Evolutionary conservation across 1,139 yeast genomes (phyloP), one percentile per base, ranked within the genome.

Genomic region (Candida glucosophila): DNA sequence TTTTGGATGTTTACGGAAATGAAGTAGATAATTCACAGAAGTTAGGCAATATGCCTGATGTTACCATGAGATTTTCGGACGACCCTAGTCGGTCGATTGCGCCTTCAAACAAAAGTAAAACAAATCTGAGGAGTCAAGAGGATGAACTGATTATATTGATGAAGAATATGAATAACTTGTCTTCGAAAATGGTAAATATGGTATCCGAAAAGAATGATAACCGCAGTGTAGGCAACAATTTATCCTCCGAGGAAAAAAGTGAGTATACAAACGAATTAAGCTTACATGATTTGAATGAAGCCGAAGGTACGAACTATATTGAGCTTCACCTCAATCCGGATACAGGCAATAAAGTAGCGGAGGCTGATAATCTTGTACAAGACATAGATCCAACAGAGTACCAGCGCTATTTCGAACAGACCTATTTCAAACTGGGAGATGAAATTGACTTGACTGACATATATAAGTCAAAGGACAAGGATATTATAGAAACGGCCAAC

Each of bases 111-210:
- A 26, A 25, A 19, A 31, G 29, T 16, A 52, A 56, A 37, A 49
- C 55, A 36, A 47, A 52, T 34, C 52, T 50, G 42, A 32, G 26
- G 14, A 34, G 29, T 14, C 66, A 65, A 22, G 75, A 75, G 29
- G 73, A 72, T 19, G 85, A 78, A 36, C 66, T 81, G 49, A 66
- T 83, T 12, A 73, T 82, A 8, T 75, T 86, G 19, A 67, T 90
- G 59, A 69, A 79, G 39, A 83, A 94, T 34, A 86, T 88, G 93
- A 90, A 90, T 51, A 71, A 85, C 33, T 59, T 90, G 26, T 79
- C 93, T 39, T 76, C 85, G 31, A 74, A 88, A 39, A 81, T 90
- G 81, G 71, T 85, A 35, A 68, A 71, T 32, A 68, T 73, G 39
- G 23, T 22, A 24, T 33, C 36, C 18, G 33, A 29, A 13, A 17